These are phyloP conservation scores for Penicillium expansum DNA, from an alignment of 2,329 filamentous ascomycete genomes.

Conservation along the genomic window DNA sequence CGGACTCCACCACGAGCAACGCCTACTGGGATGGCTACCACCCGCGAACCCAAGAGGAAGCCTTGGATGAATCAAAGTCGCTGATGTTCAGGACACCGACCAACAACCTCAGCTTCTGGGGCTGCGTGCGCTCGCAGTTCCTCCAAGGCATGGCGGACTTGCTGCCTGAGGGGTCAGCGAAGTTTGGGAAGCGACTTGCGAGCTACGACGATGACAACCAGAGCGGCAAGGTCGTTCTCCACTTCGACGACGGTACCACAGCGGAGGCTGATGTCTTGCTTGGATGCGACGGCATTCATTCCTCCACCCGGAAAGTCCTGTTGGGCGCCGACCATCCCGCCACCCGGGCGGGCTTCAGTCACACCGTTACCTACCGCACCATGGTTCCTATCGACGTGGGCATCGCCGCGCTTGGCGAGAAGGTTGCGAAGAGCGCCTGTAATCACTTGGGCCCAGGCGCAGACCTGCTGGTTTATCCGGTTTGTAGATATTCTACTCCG, in stretches of 20 bases:
- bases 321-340: too few relatives aligned
- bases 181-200: not conserved
- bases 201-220: not conserved
- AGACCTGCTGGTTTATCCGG: too few relatives aligned
- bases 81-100: not conserved
- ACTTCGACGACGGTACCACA: not conserved
- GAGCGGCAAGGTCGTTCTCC: not conserved
- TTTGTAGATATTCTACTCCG: too few relatives aligned
- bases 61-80: not conserved
- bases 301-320: not conserved
- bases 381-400: not conserved
- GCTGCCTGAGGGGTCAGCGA: not conserved
- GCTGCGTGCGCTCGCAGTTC: not conserved
- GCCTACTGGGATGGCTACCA: not conserved
- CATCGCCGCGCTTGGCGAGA: too few relatives aligned
- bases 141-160: not conserved
- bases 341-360: not conserved
- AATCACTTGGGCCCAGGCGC: too few relatives aligned
- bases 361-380: not conserved
- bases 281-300: not conserved
- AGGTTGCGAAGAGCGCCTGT: too few relatives aligned
- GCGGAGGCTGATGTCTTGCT: not conserved
- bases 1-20: not conserved
- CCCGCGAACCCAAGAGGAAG: not conserved
- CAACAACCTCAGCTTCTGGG: not conserved